Percentiles rank a stretch among this genome's conserved stretches.
Evolutionary conservation across 106 monocot species (phyloP).

Genomic region (Ottelia alismoides): DNA sequence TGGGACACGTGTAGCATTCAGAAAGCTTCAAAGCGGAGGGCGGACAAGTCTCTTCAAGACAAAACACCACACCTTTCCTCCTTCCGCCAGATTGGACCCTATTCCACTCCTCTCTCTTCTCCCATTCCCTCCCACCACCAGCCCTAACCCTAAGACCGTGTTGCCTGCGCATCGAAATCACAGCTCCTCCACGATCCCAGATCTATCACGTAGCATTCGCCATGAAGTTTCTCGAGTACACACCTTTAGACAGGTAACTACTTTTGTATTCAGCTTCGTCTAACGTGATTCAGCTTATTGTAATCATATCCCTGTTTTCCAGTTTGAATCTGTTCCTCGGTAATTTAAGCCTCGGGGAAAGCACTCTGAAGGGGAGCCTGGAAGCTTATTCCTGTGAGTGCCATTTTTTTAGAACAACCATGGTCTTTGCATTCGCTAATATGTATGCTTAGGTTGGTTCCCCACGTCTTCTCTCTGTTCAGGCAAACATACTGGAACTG

Average conservation of each 20-base stretch:
- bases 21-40: no score
- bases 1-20: no score
- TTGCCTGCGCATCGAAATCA: no score
- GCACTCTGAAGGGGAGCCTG: constrained; percentile 69
- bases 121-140: no score
- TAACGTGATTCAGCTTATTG: neutral
- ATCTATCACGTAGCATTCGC: no score
- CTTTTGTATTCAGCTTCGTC: neutral
- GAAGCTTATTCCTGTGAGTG: constrained; percentile 84
- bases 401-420: neutral
- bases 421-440: neutral
- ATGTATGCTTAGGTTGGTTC: neutral
- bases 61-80: no score
- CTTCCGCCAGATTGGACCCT: no score
- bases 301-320: constrained; percentile 6
- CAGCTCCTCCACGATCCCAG: no score
- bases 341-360: constrained; percentile 75
- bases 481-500: constrained; percentile 76
- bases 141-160: no score
- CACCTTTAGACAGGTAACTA: constrained; percentile 61
- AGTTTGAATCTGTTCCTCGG: constrained; percentile 80
- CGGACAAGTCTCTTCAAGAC: no score
- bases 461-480: constrained; percentile 3
- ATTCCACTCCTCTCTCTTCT: no score
- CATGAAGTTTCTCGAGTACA: constrained; percentile 91